Evolutionary conservation across 2,329 filamentous ascomycete genomes (phyloP), one percentile per base, ranked within the genome.

Genomic region (Domatiomyces globalis): DNA sequence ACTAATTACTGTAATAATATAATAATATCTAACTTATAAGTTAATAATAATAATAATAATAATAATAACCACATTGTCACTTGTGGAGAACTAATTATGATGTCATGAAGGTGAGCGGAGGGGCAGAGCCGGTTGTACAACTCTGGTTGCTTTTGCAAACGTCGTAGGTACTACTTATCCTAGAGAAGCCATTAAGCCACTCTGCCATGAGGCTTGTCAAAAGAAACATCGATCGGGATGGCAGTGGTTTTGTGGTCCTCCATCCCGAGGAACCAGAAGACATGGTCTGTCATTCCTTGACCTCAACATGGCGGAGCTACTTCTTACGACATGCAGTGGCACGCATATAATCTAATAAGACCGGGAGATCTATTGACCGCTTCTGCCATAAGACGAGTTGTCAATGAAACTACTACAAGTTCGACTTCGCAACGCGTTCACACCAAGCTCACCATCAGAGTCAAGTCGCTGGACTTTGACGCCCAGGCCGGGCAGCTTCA

Each of bases 231-330:
- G 79, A 84, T 60, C 76, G 76, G 53, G 76, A 81, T 66, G 81
- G 80, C 67, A 78, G 78, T 1, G 83, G 83, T 27, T 73, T 71
- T 29, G 79, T 82, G 50, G 83, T 79, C 5, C 71, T 87, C 50
- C 74, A 79, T 54, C 83, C 83, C 2, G 81, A 85, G 66, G 83
- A 85, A 65, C 80, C 82, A 48, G 83, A 86, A 68, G 83, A 87
- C 60, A 86, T 87, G 83, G 79, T 81, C 70, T 57, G 61, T 55
- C 33, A 43, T 48, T 45, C 33, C 20, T 48, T 52, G 33, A 25
- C 51, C n/a, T 19, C 22, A 6, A 6, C 18, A 12, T 20, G 20
- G 36, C 44, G n/a, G 47, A 44, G 20, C 54, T 56, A 51, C 57
- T 48, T 8, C 22, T 46, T 17, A 54, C 39, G 42, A 43, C 20